Conservation (phyloP, 345 rosid genomes). For the Citrus medica region DNA sequence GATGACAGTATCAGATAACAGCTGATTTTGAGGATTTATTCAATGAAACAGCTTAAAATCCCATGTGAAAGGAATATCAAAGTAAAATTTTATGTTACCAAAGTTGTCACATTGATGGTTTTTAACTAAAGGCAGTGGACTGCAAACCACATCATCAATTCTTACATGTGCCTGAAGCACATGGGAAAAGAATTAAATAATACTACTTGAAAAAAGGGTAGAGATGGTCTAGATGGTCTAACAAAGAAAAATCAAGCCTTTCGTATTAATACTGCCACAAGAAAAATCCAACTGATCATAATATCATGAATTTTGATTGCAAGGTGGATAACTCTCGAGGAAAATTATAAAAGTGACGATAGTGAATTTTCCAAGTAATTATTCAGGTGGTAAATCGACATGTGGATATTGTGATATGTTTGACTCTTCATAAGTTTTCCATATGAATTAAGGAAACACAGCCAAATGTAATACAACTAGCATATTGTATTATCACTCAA, state of each 20-base stretch:
- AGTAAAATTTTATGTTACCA: background rate
- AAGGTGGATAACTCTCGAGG: background rate
- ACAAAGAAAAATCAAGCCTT: background rate
- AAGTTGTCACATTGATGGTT: background rate
- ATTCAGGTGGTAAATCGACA: background rate
- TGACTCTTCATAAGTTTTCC: background rate
- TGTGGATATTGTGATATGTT: background rate
- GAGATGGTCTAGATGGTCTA: background rate
- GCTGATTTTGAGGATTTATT: background rate
- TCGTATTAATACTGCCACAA: background rate
- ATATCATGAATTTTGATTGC: background rate
- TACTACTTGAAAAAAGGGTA: background rate
- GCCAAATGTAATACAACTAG: background rate
- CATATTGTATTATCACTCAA: background rate
- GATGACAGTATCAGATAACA: slow-evolving; percentile 3
- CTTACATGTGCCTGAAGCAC: background rate
- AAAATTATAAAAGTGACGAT: background rate
- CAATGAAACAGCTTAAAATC: background rate
- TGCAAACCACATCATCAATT: background rate
- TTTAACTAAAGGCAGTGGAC: background rate
- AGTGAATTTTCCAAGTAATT: background rate
- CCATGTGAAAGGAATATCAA: background rate
- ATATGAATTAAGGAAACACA: background rate
- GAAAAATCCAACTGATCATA: background rate
- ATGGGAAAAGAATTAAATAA: background rate